phyloP scores from a whole-genome alignment of 192 early-diverging fungal species.

The Entomortierella parvispora region DNA sequence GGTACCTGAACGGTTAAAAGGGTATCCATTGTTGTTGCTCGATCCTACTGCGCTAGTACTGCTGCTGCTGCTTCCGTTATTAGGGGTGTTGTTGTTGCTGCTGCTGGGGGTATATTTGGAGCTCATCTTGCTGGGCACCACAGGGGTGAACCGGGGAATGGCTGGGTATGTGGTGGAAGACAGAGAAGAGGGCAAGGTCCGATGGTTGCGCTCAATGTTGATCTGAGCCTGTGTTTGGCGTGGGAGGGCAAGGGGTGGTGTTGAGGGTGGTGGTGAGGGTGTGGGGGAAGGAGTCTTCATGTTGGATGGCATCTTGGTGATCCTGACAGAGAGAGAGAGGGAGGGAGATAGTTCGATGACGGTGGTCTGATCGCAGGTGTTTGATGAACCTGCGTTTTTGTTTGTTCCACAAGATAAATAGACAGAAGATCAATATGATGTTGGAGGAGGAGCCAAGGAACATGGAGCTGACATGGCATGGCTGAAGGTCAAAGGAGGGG shows the following conservation, averaged over 20 bases:
- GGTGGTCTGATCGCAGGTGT: too few species aligned
- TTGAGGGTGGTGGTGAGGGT: not conserved
- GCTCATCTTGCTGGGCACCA: slow-evolving; percentile 21
- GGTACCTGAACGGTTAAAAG: slow-evolving; percentile 7
- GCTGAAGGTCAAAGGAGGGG: not conserved
- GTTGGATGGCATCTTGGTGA: not conserved
- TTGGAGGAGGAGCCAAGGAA: not conserved
- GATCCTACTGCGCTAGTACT: not conserved
- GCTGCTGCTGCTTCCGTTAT: not conserved
- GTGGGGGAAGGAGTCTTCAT: not conserved
- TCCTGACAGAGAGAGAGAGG: not conserved
- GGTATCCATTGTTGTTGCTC: not conserved
- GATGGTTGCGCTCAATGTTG: slow-evolving; percentile 43
- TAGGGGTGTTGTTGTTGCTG: not conserved
- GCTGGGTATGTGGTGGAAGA: slow-evolving; percentile 19
- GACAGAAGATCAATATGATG: not conserved
- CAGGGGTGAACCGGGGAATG: slow-evolving; percentile 37
- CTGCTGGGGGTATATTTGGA: slow-evolving; percentile 33
- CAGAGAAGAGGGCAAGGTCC: slow-evolving; percentile 8
- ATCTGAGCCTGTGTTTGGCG: slow-evolving; percentile 8
- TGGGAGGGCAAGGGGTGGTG: not conserved
- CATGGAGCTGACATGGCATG: too few species aligned
- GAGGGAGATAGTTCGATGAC: not conserved
- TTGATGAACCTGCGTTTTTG: not conserved
- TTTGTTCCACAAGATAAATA: not conserved